Base-by-base conservation (phyloP, 2,329 filamentous ascomycete genomes). In the Xylariales sp. region DNA sequence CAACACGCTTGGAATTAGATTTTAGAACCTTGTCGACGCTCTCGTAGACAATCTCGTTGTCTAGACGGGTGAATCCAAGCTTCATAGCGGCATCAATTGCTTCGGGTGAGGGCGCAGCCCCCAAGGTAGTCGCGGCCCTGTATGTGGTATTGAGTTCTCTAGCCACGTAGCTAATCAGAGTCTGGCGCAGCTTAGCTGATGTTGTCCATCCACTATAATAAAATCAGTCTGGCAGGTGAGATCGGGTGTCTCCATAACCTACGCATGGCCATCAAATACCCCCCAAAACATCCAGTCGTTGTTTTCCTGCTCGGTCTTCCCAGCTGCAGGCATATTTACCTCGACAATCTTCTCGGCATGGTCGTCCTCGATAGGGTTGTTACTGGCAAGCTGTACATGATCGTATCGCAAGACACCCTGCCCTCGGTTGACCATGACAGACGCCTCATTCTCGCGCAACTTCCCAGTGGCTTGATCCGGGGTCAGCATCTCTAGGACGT, bases 201-300 rank as follows among this genome's bases (percentile, higher is more conserved):
- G 93, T 98, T 4, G 93, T 96, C 93, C 93, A 98, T 52, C 93
- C 93, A 33, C 88, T 94, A 53, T 43, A 51, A 11, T 31, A 34
- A 43, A 9, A 22, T 19, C 21, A 20, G 12, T 16, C 12, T 5
- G 3, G 18, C 2, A 14, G 16, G 21, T 31, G 29, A 19, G 16
- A 18, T n/a, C 15, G 7, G 6, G 20, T 7, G 19, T 5, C 15
- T 19, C 7, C n/a, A 22, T 38, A 46, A 76, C 78, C 64, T 70
- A 91, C 88, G 87, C 88, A 65, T 98, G 93, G 1, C 93, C 93
- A 59, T 98, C 93, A 63, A 97, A 98, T 14, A 98, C 90, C 44
- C 90, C 93, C 93, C 94, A 98, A 63, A 98, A 98, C 89, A 97
- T 97, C 93, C 93, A 98, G 64, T 98, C 94, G 47, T 78, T 87